Evolutionary conservation across 306 rosid genomes (phyloP).

Genomic region (Rosa lucieae): DNA sequence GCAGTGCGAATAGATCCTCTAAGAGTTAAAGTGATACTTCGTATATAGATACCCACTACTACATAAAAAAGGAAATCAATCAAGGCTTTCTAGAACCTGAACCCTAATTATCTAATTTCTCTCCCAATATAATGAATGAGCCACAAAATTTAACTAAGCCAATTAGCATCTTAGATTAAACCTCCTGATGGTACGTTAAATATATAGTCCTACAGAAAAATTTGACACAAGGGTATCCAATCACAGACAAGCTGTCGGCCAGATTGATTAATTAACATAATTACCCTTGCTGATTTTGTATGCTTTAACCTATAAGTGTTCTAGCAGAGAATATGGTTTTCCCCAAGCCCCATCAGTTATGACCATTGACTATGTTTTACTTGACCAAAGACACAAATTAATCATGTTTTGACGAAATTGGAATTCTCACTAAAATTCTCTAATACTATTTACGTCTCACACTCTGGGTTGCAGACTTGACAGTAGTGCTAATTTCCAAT

Average conservation of each 20-base stretch:
- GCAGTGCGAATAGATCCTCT: conserved; percentile 45
- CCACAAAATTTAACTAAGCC: not conserved
- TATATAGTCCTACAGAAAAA: conserved; percentile 20
- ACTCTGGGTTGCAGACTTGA: conserved; percentile 1
- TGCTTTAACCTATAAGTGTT: not conserved
- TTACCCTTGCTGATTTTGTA: not conserved
- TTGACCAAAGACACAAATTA: not conserved
- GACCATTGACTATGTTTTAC: not conserved
- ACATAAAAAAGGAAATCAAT: conserved; percentile 27
- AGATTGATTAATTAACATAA: conserved; percentile 24
- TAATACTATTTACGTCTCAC: conserved; percentile 11
- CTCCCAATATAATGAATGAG: conserved; percentile 23
- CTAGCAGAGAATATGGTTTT: not conserved
- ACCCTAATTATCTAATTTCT: conserved; percentile 18
- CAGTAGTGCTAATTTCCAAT: conserved; percentile 8
- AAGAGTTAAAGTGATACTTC: conserved; percentile 38
- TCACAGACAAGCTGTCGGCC: conserved; percentile 34
- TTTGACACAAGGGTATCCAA: conserved; percentile 36
- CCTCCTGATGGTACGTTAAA: not conserved
- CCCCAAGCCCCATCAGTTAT: not conserved
- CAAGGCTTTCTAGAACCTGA: conserved; percentile 24
- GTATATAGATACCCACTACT: conserved; percentile 33
- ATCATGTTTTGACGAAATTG: conserved; percentile 3
- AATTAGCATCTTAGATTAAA: not conserved
- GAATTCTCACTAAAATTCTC: conserved; percentile 10